Conservation (phyloP, 2,329 filamentous ascomycete species). For the Alternaria infectoria region DNA sequence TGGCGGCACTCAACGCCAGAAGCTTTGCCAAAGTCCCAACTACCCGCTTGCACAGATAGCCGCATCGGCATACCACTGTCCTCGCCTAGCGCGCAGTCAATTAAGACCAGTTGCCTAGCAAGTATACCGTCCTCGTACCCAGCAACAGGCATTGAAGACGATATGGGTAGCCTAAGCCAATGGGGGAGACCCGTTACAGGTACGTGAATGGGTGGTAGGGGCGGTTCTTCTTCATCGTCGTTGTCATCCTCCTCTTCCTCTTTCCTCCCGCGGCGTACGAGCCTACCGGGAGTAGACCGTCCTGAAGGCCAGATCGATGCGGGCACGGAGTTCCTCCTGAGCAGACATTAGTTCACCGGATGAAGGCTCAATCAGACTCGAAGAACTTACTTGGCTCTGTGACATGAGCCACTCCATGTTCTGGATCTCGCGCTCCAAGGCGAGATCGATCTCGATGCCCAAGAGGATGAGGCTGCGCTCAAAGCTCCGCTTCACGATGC, state of each 20-base stretch:
- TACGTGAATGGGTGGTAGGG: background rate
- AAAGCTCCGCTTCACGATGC: background rate
- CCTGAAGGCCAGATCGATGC: background rate
- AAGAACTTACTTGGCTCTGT: background rate
- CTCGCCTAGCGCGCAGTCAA: conserved; percentile 2
- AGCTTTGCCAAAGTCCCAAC: conserved; percentile 4
- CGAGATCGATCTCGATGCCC: background rate
- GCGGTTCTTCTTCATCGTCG: background rate
- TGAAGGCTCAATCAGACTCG: background rate
- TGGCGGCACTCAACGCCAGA: conserved; percentile 1
- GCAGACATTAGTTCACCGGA: background rate
- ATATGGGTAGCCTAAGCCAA: background rate
- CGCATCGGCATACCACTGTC: background rate
- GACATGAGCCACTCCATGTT: background rate
- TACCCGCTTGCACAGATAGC: background rate
- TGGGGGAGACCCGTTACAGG: conserved; percentile 2
- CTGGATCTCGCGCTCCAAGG: background rate
- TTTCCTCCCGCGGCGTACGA: background rate
- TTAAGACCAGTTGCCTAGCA: conserved; percentile 5
- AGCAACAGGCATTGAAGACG: background rate
- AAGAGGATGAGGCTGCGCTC: background rate
- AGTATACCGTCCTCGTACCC: background rate
- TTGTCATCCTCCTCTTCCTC: background rate
- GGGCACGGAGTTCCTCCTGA: background rate
- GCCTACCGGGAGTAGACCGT: background rate